Conservation (phyloP, 164 flowering plant species). For the Aristolochia californica region DNA sequence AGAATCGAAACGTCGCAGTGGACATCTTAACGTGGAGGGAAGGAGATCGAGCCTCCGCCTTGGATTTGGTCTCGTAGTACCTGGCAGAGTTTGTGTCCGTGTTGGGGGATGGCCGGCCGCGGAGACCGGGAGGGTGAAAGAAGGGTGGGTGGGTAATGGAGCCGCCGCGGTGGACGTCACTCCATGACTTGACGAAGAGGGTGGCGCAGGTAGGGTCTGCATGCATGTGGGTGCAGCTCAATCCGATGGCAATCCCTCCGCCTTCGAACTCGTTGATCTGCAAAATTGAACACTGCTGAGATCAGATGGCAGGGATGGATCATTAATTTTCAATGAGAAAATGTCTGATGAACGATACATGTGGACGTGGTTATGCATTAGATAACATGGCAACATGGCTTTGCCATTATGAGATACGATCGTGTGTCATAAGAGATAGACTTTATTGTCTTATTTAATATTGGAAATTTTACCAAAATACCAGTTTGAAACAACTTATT, state of each 20-base stretch:
- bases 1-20: conserved; percentile 54
- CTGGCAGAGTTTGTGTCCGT: conserved; percentile 16
- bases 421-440: too few species aligned
- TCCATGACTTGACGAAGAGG: conserved; percentile 52
- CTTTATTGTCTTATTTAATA: too few species aligned
- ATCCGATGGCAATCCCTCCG: conserved; percentile 64
- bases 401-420: too few species aligned
- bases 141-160: conserved; percentile 43
- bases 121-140: conserved; percentile 23
- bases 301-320: too few species aligned
- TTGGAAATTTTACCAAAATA: too few species aligned
- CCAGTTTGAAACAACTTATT: too few species aligned
- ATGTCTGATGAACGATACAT: too few species aligned
- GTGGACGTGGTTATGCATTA: too few species aligned
- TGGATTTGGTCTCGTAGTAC: conserved; percentile 25
- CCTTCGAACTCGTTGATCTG: conserved; percentile 68
- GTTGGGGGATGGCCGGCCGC: conserved; percentile 15
- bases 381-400: too few species aligned
- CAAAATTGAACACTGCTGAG: too few species aligned
- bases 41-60: background rate
- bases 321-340: too few species aligned
- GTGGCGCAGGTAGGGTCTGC: conserved; percentile 50
- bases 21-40: conserved; percentile 25
- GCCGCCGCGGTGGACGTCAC: conserved; percentile 26
- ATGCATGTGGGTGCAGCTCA: conserved; percentile 66